Evolutionary conservation across 345 rosid species (phyloP), one percentile per base, ranked within the genome.

Genomic region (Reutealis trisperma): DNA sequence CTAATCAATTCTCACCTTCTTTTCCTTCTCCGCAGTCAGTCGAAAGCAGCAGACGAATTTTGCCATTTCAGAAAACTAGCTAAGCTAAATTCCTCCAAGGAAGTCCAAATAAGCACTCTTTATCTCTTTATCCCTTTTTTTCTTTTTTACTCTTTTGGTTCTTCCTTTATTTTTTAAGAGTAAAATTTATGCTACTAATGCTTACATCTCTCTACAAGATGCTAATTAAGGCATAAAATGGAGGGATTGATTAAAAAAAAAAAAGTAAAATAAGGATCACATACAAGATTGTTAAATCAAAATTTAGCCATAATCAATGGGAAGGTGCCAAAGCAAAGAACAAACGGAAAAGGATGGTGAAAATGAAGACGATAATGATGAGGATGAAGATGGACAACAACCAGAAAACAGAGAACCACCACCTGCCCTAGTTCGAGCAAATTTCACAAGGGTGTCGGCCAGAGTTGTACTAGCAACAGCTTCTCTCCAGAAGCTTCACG

Each of bases 241-340:
- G 65, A 61, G 30, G 59, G 15, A 21, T 34, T 30, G 58, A 64
- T 49, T 4, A 19, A 30, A 61, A 59, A 67, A 27, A 8, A 25
- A 47, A 64, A 59, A 67, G 37, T 45, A 66, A 68, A 45, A 1
- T 2, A 13, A 47, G 57, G 73, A 62, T 78, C 74, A 79, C 79
- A 76, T 81, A 37, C 27, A 59, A 55, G 66, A 77, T 52, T 30
- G 10, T 22, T 16, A 73, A 70, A 55, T 81, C 45, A 63, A 72
- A 73, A 45, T 75, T 93, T 87, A 93, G 83, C 92, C 98, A 80
- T 93, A 88, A 83, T 91, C 98, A 71, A 91, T 76, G 2, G 97
- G 98, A 77, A 91, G 96, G 49, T 85, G 77, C 82, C 88, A 83
- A 49, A 89, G 80, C 85, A 83, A 73, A 52, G 87, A 80, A 19